phyloP scores from a whole-genome alignment of 2,329 filamentous ascomycete species.

The Daldinia eschscholtzii region DNA sequence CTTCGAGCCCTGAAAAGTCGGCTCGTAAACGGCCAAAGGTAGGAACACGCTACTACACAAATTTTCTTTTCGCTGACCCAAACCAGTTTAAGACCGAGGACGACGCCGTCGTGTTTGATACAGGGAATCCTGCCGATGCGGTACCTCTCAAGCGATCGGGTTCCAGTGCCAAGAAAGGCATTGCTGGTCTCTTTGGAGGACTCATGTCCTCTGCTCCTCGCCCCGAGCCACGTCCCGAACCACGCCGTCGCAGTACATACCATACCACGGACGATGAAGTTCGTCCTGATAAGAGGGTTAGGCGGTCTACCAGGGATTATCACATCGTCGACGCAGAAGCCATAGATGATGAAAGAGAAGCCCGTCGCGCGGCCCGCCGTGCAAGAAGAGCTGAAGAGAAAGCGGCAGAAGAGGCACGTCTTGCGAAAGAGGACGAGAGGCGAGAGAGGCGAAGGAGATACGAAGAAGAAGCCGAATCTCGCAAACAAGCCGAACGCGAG shows the following conservation, averaged over 20 bases:
- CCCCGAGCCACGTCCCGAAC: conserved; percentile 58
- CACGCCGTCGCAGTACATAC: conserved; percentile 64
- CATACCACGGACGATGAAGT: conserved; percentile 65
- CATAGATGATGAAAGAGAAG: conserved; percentile 71
- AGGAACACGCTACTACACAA: conserved; percentile 52
- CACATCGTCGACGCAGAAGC: conserved; percentile 63
- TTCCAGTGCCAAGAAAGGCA: conserved; percentile 72
- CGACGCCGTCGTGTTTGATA: conserved; percentile 70
- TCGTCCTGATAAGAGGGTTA: conserved; percentile 54
- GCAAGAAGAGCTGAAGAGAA: conserved; percentile 68
- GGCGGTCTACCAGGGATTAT: conserved; percentile 56
- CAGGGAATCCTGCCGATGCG: conserved; percentile 60
- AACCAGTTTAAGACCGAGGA: conserved; percentile 55
- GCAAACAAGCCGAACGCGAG: conserved; percentile 69
- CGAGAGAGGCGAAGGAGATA: conserved; percentile 67
- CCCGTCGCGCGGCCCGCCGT: conserved; percentile 72
- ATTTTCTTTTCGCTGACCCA: conserved; percentile 35
- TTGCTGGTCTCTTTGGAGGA: conserved; percentile 73
- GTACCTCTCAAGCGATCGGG: conserved; percentile 70
- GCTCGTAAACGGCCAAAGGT: conserved; percentile 62
- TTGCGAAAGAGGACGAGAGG: conserved; percentile 68
- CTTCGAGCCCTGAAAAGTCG: conserved; percentile 61
- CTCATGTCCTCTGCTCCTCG: conserved; percentile 62
- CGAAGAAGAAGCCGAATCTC: conserved; percentile 66
- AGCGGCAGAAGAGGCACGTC: conserved; percentile 66